A percentile compares a stretch with the other conserved stretches of the same genome.
These are phyloP conservation scores for Eucalyptus sp. DNA, from an alignment of 345 rosid species.

Conservation along the genomic window DNA sequence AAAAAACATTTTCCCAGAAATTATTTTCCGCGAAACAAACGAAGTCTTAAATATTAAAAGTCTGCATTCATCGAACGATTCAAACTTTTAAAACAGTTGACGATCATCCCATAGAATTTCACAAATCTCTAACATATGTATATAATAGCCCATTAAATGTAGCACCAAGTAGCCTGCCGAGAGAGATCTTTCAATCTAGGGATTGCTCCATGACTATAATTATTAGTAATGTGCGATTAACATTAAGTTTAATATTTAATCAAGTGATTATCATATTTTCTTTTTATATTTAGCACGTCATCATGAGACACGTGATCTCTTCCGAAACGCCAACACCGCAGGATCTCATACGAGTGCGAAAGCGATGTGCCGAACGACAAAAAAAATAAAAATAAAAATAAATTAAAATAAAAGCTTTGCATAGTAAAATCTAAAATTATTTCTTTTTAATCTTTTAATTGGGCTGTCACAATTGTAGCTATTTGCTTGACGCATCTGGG, in stretches of 20 bases:
- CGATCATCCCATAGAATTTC: too few relatives aligned
- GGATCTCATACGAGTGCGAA: background rate
- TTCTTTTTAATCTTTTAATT: background rate
- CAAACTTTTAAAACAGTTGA: accelerated
- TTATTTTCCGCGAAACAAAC: too few relatives aligned
- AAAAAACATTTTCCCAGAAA: too few relatives aligned
- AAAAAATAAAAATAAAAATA: too few relatives aligned
- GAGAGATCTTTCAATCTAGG: background rate
- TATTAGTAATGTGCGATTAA: background rate
- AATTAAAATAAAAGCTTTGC: background rate
- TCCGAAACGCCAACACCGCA: background rate
- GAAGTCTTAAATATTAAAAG: too few relatives aligned
- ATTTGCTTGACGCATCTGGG: background rate
- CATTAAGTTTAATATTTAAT: background rate
- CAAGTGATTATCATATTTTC: background rate
- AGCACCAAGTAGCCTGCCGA: background rate
- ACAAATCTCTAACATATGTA: too few relatives aligned
- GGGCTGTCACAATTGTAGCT: background rate
- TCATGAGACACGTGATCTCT: background rate
- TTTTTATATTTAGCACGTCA: background rate
- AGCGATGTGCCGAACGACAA: background rate
- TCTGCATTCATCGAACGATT: accelerated
- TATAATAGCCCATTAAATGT: too few relatives aligned
- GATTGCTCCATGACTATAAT: background rate
- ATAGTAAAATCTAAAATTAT: background rate